Conservation (phyloP, 257 asterid genomes). For the Solanum raphanifolium region DNA sequence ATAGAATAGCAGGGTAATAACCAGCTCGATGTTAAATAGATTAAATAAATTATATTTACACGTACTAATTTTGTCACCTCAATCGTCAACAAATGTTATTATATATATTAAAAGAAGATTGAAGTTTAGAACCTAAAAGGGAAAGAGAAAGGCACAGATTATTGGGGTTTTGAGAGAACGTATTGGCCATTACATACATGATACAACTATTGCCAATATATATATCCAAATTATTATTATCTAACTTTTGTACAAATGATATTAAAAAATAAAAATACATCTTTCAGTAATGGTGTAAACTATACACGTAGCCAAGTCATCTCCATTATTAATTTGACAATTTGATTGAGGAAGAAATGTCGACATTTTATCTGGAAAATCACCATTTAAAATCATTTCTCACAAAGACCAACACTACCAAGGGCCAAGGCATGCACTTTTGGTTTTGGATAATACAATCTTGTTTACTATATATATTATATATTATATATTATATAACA, state of each 20-base stretch:
- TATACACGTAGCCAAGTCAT: not conserved
- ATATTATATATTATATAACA: not conserved
- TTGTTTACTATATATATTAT: not conserved
- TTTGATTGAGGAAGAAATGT: not conserved
- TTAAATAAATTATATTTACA: too few relatives aligned
- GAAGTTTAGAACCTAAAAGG: not conserved
- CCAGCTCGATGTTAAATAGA: too few relatives aligned
- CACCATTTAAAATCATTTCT: not conserved
- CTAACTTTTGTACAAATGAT: not conserved
- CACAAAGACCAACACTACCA: not conserved
- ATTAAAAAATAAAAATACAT: not conserved
- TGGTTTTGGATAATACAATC: not conserved
- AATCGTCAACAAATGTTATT: not conserved
- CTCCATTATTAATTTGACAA: not conserved
- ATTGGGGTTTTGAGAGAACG: not conserved
- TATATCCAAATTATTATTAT: not conserved
- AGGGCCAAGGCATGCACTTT: not conserved
- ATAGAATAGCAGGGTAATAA: not conserved
- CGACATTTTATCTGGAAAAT: not conserved
- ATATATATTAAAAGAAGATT: not conserved
- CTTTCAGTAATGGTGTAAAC: not conserved
- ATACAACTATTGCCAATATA: not conserved
- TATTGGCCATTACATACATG: not conserved
- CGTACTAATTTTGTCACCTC: not conserved
- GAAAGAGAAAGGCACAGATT: not conserved